Evolutionary conservation across 805 yeast genomes (phyloP).

Genomic region (Suhomyces xylopsoci): DNA sequence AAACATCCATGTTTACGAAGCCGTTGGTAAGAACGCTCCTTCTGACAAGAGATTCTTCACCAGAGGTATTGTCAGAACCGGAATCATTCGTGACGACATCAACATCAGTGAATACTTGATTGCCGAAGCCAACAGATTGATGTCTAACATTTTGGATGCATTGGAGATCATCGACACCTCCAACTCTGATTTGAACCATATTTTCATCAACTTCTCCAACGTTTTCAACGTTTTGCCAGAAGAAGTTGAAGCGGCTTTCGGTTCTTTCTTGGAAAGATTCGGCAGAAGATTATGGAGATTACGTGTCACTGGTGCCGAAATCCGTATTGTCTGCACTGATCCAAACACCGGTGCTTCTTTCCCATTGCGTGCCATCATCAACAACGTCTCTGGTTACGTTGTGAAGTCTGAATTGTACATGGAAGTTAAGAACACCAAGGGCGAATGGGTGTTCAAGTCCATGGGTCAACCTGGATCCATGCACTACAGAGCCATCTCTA

Average conservation of each 20-base stretch:
- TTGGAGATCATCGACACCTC: conserved; percentile 91
- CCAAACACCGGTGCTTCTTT: conserved; percentile 82
- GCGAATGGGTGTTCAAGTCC: conserved; percentile 97
- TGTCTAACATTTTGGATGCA: conserved; percentile 94
- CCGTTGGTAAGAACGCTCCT: conserved; percentile 88
- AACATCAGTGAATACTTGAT: conserved; percentile 91
- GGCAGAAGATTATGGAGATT: conserved; percentile 96
- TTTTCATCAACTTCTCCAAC: conserved; percentile 94
- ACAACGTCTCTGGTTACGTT: conserved; percentile 95
- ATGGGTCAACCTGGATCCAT: conserved; percentile 93
- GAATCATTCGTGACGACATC: conserved; percentile 88
- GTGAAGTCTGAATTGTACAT: conserved; percentile 93
- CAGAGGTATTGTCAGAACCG: conserved; percentile 96
- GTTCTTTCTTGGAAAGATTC: conserved; percentile 94
- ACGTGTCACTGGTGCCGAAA: conserved; percentile 96
- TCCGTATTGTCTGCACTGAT: conserved; percentile 92
- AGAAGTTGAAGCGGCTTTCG: conserved; percentile 96
- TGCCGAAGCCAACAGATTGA: conserved; percentile 93
- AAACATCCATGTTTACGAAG: conserved; percentile 96
- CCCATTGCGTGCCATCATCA: conserved; percentile 95
- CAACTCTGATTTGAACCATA: conserved; percentile 94
- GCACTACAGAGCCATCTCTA: conserved; percentile 94
- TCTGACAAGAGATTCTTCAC: conserved; percentile 95
- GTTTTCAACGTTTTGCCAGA: conserved; percentile 91
- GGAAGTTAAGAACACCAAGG: conserved; percentile 87